These are phyloP conservation scores for Skeletonema marinoi DNA, from an alignment of 108 stramenopile species.

Conservation along the genomic window DNA sequence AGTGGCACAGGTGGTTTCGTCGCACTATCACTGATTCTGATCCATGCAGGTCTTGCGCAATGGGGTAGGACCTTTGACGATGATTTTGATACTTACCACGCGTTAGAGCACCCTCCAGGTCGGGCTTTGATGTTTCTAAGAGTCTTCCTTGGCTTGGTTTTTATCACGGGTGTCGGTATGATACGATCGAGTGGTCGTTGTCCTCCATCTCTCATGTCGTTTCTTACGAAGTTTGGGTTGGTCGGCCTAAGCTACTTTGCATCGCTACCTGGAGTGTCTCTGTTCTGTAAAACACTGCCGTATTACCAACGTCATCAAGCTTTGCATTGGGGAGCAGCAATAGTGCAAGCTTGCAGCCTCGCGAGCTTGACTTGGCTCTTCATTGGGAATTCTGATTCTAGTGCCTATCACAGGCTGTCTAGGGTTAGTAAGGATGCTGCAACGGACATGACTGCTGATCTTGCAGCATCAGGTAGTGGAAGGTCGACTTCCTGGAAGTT, in stretches of 20 bases:
- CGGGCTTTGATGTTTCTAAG: constrained; percentile 73
- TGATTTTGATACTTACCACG: constrained; percentile 89
- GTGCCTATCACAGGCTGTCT: constrained; percentile 70
- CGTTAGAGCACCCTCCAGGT: constrained; percentile 82
- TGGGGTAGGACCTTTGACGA: constrained; percentile 86
- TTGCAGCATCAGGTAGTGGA: neutral
- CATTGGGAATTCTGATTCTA: constrained; percentile 59
- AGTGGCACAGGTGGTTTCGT: constrained; percentile 42
- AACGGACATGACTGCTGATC: constrained; percentile 29
- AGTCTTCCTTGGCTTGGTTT: constrained; percentile 62
- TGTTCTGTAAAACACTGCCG: constrained; percentile 62
- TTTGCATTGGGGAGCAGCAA: constrained; percentile 60
- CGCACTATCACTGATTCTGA: constrained; percentile 42
- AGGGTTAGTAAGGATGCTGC: constrained; percentile 22
- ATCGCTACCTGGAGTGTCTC: constrained; percentile 68
- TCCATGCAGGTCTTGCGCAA: constrained; percentile 73
- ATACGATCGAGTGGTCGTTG: constrained; percentile 65
- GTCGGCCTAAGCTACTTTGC: constrained; percentile 77
- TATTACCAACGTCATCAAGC: constrained; percentile 74
- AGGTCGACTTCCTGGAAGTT: constrained; percentile 34
- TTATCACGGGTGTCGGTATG: constrained; percentile 56
- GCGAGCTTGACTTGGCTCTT: constrained; percentile 75
- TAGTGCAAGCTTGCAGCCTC: constrained; percentile 65
- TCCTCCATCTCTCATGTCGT: constrained; percentile 60
- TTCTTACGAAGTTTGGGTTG: constrained; percentile 67